Evolutionary conservation across 345 rosid genomes (phyloP).

Genomic region (Pugionium dolabratum): DNA sequence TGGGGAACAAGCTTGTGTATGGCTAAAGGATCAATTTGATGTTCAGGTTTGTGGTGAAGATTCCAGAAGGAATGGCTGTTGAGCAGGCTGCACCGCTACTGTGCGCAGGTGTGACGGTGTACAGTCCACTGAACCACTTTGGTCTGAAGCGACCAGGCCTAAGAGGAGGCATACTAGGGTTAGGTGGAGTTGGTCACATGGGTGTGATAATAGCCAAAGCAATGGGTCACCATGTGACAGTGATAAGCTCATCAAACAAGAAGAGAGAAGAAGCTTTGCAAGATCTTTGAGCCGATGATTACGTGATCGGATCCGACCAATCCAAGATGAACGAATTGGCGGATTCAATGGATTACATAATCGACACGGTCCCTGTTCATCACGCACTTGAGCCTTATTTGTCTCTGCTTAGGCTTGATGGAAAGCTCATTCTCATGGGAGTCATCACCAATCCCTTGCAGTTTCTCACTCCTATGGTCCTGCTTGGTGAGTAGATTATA

Average conservation of each 20-base stretch:
- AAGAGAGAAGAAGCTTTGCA: conserved; percentile 79
- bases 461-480: conserved; percentile 69
- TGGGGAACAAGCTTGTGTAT: conserved; percentile 10
- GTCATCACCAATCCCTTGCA: conserved; percentile 73
- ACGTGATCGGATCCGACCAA: conserved; percentile 71
- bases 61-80: conserved; percentile 79
- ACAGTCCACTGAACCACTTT: conserved; percentile 84
- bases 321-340: conserved; percentile 57
- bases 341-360: conserved; percentile 81
- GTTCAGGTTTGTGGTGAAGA: conserved; percentile 73
- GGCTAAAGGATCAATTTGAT: conserved; percentile 14
- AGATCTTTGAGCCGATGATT: conserved; percentile 85
- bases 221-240: conserved; percentile 92
- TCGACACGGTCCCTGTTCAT: conserved; percentile 84
- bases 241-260: conserved; percentile 91
- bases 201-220: conserved; percentile 96
- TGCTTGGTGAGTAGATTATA: conserved; percentile 63
- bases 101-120: conserved; percentile 88
- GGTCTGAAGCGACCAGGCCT: conserved; percentile 64
- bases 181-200: conserved; percentile 99
- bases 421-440: conserved; percentile 83
- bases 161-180: conserved; percentile 83
- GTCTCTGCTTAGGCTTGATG: conserved; percentile 70
- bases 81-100: conserved; percentile 90
- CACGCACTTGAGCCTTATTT: conserved; percentile 88